phyloP scores from a whole-genome alignment of 2,329 filamentous ascomycete genomes.

The Neurospora sp. region DNA sequence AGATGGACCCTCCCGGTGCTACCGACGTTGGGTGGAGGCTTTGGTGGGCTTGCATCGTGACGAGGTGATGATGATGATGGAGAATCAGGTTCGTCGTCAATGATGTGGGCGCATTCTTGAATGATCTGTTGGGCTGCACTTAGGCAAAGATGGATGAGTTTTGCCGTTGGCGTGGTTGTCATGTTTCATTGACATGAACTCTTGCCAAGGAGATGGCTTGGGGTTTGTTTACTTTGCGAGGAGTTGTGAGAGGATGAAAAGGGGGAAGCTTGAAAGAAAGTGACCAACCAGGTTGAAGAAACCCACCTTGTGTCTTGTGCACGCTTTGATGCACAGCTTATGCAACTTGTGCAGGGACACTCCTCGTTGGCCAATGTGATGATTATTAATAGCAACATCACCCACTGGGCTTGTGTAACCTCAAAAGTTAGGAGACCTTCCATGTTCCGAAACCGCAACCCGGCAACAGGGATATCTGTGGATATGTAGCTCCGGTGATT shows the following conservation, averaged over 20 bases:
- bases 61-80: background rate
- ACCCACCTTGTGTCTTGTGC: background rate
- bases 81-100: background rate
- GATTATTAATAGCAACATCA: background rate
- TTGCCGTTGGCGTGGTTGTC: background rate
- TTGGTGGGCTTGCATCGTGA: background rate
- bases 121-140: slow-evolving; percentile 11
- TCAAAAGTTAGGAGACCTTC: background rate
- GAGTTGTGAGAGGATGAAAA: background rate
- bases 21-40: background rate
- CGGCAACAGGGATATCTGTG: background rate
- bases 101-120: slow-evolving; percentile 7
- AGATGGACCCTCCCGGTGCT: background rate
- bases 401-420: background rate
- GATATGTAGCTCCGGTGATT: background rate
- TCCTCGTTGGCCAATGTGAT: background rate
- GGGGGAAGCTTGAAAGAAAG: background rate
- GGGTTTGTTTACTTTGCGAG: background rate
- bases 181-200: background rate
- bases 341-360: background rate
- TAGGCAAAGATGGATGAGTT: slow-evolving; percentile 3
- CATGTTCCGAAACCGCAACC: background rate
- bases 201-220: background rate
- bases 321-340: background rate
- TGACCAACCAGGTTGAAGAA: background rate